These are phyloP conservation scores for Xerophyta viscosa DNA, from an alignment of 106 monocot genomes.

Conservation along the genomic window DNA sequence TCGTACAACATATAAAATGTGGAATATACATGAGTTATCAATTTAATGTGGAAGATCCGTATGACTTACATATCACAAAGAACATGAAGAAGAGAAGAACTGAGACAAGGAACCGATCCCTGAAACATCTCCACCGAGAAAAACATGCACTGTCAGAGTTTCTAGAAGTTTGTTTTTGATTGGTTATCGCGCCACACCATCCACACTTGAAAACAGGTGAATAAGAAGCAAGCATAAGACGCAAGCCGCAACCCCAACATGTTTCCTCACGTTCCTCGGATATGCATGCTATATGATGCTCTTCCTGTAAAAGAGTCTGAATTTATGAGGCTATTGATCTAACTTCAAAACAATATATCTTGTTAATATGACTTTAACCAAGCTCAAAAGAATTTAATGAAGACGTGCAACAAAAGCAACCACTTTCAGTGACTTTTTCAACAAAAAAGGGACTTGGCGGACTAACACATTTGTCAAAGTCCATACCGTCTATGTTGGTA, in stretches of 20 bases:
- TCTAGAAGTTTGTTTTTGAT: slow-evolving; percentile 25
- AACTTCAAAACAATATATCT: too few species aligned
- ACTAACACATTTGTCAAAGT: too few species aligned
- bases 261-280: slow-evolving; percentile 33
- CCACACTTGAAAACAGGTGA: slow-evolving; percentile 82
- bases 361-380: too few species aligned
- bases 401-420: too few species aligned
- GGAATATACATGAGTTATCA: too few species aligned
- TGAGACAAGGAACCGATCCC: slow-evolving; percentile 56
- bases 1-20: too few species aligned
- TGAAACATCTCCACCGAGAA: slow-evolving; percentile 56
- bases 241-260: slow-evolving; percentile 91
- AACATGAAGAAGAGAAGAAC: slow-evolving; percentile 67
- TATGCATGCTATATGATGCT: slow-evolving; percentile 25
- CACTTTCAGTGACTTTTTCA: too few species aligned
- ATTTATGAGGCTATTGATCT: too few species aligned
- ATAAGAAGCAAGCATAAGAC: slow-evolving; percentile 55
- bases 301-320: slow-evolving; percentile 50
- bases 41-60: not conserved
- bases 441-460: too few species aligned
- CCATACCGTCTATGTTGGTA: too few species aligned
- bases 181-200: slow-evolving; percentile 93
- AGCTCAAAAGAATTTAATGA: too few species aligned
- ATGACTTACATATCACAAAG: slow-evolving; percentile 73
- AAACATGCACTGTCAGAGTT: slow-evolving; percentile 64